Percentiles rank a stretch among this genome's conserved stretches.
Evolutionary conservation across 2,329 filamentous ascomycete genomes (phyloP).

Genomic region (Metarhizium brunneum): DNA sequence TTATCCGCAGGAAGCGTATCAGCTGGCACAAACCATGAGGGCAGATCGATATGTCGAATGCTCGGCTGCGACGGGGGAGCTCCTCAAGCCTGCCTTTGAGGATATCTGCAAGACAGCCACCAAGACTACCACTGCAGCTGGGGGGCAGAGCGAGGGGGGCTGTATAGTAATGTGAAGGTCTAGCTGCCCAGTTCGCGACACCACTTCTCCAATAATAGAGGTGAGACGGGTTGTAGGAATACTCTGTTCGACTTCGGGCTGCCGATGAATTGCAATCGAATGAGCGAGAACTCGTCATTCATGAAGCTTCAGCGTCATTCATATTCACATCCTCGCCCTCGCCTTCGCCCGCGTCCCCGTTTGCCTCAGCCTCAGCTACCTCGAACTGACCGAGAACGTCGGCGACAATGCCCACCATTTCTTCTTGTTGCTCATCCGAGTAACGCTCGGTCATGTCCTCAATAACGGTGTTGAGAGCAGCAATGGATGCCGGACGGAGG

Average conservation of each 20-base stretch:
- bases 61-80: constrained; percentile 50
- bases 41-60: constrained; percentile 57
- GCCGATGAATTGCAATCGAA: background rate
- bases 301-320: constrained; percentile 23
- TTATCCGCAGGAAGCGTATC: constrained; percentile 51
- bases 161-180: constrained; percentile 38
- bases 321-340: constrained; percentile 27
- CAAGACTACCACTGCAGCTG: constrained; percentile 33
- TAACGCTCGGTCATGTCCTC: constrained; percentile 58
- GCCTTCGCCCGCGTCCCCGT: constrained; percentile 22
- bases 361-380: constrained; percentile 13
- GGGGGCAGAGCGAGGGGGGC: constrained; percentile 46
- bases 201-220: background rate
- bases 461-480: constrained; percentile 52
- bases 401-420: constrained; percentile 46
- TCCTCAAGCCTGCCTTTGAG: constrained; percentile 48
- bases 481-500: constrained; percentile 47
- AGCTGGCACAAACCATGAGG: constrained; percentile 46
- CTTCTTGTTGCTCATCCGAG: constrained; percentile 46
- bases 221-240: background rate
- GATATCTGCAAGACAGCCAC: constrained; percentile 50
- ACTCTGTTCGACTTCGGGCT: background rate
- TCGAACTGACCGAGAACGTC: constrained; percentile 47
- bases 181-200: background rate
- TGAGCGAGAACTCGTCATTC: constrained; percentile 7